Evolutionary conservation across 331 rosid genomes (phyloP), one percentile per base, ranked within the genome.

Genomic region (Telfairia occidentalis): DNA sequence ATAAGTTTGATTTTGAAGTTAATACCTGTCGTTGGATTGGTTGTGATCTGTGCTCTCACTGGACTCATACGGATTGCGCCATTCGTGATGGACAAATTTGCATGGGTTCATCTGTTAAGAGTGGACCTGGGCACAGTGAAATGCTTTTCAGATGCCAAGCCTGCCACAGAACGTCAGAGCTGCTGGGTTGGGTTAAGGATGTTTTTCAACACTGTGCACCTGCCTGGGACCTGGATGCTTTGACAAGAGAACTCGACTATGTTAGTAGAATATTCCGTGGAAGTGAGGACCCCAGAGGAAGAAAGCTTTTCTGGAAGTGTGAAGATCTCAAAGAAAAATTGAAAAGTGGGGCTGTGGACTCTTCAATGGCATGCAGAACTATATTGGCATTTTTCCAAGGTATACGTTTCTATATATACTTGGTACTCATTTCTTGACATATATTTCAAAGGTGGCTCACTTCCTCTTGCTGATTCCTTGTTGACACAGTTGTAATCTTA

Each of bases 11-110:
- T 82, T 95, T 95, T 81, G 97, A 95, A 90, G 97, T 95, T 21
- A 95, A 95, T 75, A 92, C 99, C 34, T 95, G 99, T 75, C 96
- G 99, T n/a, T 95, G 99, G 99, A 83, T 95, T 81, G 99, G 99
- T 58, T 95, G 99, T 81, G 99, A 95, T 80, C 77, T 95, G 76
- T 95, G 99, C 70, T 92, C 96, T 57, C 99, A 95, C 78, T 95
- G 99, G 99, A 95, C 99, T 71, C 99, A 95, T 81, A 95, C 99
- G 0, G 97, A 95, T 81, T 95, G 99, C 77, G 99, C 99, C 32
- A 95, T 95, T 80, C 93, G 92, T 23, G 96, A 92, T 74, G 93
- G 92, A 63, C 92, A 83, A 76, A 92, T 95, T 73, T 80, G 82
- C 82, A 90, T 84, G 96, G 97, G 96, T 37, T 88, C 96, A 75